These are phyloP conservation scores for Linanthus parryae DNA, from an alignment of 148 eudicot genomes.

Conservation along the genomic window DNA sequence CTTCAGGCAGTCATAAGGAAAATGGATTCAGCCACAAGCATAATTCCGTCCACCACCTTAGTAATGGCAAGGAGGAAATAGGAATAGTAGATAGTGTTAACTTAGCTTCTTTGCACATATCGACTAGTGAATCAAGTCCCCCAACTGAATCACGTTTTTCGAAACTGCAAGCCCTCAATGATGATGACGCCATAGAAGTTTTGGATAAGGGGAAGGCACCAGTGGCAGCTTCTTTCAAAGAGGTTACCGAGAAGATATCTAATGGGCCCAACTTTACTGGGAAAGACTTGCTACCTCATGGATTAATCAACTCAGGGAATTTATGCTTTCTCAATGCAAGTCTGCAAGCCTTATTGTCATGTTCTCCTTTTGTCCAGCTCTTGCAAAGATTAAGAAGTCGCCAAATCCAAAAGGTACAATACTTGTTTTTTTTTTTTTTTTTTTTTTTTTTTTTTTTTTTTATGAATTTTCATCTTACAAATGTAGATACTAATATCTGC, in stretches of 20 bases:
- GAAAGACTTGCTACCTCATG: conserved; percentile 63
- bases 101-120: conserved; percentile 24
- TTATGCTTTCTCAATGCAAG: conserved; percentile 92
- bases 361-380: conserved; percentile 87
- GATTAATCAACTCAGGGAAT: conserved; percentile 87
- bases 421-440: not conserved
- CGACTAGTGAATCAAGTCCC: conserved; percentile 16
- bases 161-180: conserved; percentile 11
- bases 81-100: conserved; percentile 18
- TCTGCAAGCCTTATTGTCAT: conserved; percentile 82
- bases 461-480: too few relatives aligned
- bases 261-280: conserved; percentile 33
- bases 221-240: conserved; percentile 18
- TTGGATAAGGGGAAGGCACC: conserved; percentile 25
- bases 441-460: not conserved
- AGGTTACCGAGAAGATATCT: conserved; percentile 19
- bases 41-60: conserved; percentile 8
- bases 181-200: conserved; percentile 14
- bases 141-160: conserved; percentile 12
- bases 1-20: conserved; percentile 25
- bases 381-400: conserved; percentile 62
- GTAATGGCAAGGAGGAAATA: conserved; percentile 34
- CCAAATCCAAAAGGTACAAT: conserved; percentile 60
- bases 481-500: too few relatives aligned
- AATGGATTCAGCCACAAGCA: conserved; percentile 32